Conservation (phyloP, 2,329 filamentous ascomycete genomes). For the Ascochyta fabae region DNA sequence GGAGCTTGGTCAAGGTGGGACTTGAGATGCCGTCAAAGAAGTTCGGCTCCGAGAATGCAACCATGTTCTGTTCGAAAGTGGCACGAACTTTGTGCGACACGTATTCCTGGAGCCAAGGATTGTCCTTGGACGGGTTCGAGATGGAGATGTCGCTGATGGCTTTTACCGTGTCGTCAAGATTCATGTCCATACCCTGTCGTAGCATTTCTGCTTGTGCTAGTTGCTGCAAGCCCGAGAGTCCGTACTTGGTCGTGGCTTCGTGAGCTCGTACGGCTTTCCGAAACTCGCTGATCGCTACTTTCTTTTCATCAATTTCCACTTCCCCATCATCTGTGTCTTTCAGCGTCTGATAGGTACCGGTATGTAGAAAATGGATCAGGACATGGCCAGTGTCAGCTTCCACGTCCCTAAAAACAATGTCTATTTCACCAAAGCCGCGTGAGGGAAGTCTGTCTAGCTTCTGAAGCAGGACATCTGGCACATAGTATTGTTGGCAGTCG, state of each 20-base stretch:
- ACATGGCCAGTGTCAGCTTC: conserved; percentile 28
- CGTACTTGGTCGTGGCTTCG: background rate
- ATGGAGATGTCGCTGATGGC: background rate
- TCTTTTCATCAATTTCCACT: background rate
- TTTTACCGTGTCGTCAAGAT: background rate
- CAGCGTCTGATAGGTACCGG: conserved; percentile 36
- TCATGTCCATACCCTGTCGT: background rate
- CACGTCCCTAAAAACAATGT: conserved; percentile 18
- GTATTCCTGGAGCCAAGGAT: conserved; percentile 1
- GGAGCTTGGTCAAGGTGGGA: background rate
- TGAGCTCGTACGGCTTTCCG: background rate
- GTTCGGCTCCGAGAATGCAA: background rate
- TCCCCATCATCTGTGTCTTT: background rate
- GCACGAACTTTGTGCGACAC: conserved; percentile 1
- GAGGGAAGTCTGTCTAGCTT: background rate
- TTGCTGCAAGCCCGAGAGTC: background rate
- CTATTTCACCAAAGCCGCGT: background rate
- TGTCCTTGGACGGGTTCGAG: background rate
- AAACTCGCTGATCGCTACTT: background rate
- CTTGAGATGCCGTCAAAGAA: conserved; percentile 5
- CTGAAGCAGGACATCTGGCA: background rate
- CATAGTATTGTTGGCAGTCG: no score
- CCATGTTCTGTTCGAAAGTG: conserved; percentile 1
- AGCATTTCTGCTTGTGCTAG: conserved; percentile 7
- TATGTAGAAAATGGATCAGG: conserved; percentile 35